Base-by-base conservation (phyloP, 2,329 filamentous ascomycete genomes). In the Fusarium sulawesiense region DNA sequence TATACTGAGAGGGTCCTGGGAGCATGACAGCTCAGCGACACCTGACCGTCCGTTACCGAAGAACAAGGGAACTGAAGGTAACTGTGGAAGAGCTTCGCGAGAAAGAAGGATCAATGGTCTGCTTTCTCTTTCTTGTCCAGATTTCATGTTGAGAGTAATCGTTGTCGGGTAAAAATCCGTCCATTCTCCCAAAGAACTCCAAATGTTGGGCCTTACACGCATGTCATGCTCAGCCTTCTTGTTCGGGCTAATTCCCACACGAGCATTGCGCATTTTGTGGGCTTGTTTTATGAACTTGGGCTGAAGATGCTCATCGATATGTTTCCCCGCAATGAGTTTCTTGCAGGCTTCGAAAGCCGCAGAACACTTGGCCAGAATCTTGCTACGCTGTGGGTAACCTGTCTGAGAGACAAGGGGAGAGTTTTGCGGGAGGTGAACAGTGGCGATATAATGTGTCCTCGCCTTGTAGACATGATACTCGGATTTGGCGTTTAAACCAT, bases 291-390 rank as follows among this genome's bases (percentile, higher is more conserved):
- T 84, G 64, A 93, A 92, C 0, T 87, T 87, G 0, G 96, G 93
- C 58, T 93, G 86, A 4, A 98, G 84, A 76, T 93, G 83, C 1
- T 89, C 86, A 75, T 98, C 88, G 7, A 99, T 83, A 64, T 91
- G 89, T 4, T 87, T 87, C 56, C 86, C 85, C 62, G 88, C 84
- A 49, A 91, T 84, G 18, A 99, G 84, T 66, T 89, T 78, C 3
- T 93, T 77, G 75, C 94, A 98, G 53, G 92, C 88, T 75, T 94
- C 88, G 77, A 95, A 98, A 1, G 96, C 95, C 5, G 94, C 95
- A 0, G 94, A 93, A 70, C 93, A 93, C 78, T 96, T 97, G 7
- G 96, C 95, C 20, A 91, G 81, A 30, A 89, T 85, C 78, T 97
- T 98, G 60, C 86, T 92, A 10, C 83, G 78, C 58, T 91, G 88